Percentiles rank a stretch among this genome's conserved stretches.
These are phyloP conservation scores for Sporisorium iseilematis-ciliati DNA, from an alignment of 1,284 basidiomycete genomes.

Conservation along the genomic window DNA sequence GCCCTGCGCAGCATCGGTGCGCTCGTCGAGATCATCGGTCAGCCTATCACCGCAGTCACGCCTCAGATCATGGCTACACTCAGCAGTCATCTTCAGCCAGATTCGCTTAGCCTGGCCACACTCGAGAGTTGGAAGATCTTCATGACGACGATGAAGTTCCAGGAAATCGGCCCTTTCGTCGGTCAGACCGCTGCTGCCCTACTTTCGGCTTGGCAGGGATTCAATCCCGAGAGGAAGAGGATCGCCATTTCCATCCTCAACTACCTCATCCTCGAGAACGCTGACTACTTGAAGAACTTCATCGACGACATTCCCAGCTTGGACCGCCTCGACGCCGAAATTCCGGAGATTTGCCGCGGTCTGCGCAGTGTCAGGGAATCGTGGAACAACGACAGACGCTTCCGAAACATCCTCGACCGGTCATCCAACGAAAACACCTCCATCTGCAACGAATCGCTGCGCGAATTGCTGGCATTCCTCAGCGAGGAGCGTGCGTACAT, in stretches of 20 bases:
- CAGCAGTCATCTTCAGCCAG: constrained; percentile 83
- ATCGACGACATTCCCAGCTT: constrained; percentile 77
- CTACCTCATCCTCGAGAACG: constrained; percentile 79
- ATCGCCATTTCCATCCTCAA: constrained; percentile 77
- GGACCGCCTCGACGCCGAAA: constrained; percentile 58
- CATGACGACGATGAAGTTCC: constrained; percentile 77
- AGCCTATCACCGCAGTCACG: constrained; percentile 56
- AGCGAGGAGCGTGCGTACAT: constrained; percentile 50
- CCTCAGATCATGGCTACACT: constrained; percentile 88
- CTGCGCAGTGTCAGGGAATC: constrained; percentile 65
- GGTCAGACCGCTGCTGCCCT: constrained; percentile 90
- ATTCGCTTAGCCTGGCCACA: constrained; percentile 81
- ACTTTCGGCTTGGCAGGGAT: constrained; percentile 80
- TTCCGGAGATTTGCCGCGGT: constrained; percentile 64
- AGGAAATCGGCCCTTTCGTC: constrained; percentile 85
- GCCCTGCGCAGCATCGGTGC: constrained; percentile 78
- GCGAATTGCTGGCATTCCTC: constrained; percentile 77
- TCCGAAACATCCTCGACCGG: constrained; percentile 81
- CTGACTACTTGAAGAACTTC: constrained; percentile 72
- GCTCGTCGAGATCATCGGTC: constrained; percentile 80
- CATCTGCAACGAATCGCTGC: constrained; percentile 81
- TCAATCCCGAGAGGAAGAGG: constrained; percentile 75
- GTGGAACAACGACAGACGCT: constrained; percentile 72
- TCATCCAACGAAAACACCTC: constrained; percentile 84
- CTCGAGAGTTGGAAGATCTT: constrained; percentile 86